These are phyloP conservation scores for Penicillium manginii DNA, from an alignment of 495 filamentous ascomycete genomes.

Conservation along the genomic window DNA sequence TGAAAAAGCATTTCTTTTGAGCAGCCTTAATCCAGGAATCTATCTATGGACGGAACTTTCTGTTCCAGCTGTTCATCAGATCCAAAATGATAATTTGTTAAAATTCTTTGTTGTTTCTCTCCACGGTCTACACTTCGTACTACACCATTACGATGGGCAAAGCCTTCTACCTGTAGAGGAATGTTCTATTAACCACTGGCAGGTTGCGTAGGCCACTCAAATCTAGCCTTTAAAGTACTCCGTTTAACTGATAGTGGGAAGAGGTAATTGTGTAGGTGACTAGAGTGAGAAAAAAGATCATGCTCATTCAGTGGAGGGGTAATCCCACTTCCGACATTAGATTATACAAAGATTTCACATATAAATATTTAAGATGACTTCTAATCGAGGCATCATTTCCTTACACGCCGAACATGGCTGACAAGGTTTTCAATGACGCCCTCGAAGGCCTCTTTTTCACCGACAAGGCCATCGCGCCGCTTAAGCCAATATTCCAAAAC, in stretches of 20 bases:
- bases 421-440: slow-evolving; percentile 98
- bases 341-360: slow-evolving; percentile 28
- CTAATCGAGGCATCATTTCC: slow-evolving; percentile 56
- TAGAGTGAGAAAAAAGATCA: neutral
- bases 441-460: slow-evolving; percentile 95
- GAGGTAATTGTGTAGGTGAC: neutral
- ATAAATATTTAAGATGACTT: slow-evolving; percentile 7
- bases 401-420: slow-evolving; percentile 85
- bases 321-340: slow-evolving; percentile 22
- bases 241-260: no score
- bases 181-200: neutral
- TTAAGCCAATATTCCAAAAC: slow-evolving; percentile 90
- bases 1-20: no score
- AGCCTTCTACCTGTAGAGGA: neutral
- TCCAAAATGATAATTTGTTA: no score
- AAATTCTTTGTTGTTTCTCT: no score
- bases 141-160: no score
- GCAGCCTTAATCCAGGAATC: no score
- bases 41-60: no score
- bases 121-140: no score
- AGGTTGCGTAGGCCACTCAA: neutral
- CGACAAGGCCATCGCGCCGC: slow-evolving; percentile 78
- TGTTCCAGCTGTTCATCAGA: no score
- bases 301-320: slow-evolving; percentile 16
- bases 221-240: no score